A percentile compares a stretch with the other conserved stretches of the same genome.
Evolutionary conservation across 257 asterid genomes (phyloP).

Genomic region (Solanum ossicruentum): DNA sequence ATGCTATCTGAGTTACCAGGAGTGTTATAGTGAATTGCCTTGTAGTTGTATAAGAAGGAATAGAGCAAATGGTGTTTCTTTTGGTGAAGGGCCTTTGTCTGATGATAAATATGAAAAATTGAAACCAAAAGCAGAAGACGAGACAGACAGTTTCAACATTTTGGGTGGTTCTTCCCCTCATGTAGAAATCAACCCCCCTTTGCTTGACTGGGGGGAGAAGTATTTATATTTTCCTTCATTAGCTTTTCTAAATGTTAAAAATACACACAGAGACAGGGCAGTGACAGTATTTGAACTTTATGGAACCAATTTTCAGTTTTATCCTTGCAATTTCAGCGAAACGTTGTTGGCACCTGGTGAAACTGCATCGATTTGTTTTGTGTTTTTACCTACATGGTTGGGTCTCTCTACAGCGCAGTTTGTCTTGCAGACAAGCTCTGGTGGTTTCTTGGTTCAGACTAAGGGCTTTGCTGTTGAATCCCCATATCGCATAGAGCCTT

Average conservation of each 20-base stretch:
- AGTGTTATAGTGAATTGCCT: conserved; percentile 16
- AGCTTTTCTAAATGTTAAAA: conserved; percentile 45
- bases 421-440: conserved; percentile 75
- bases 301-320: conserved; percentile 68
- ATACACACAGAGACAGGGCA: conserved; percentile 28
- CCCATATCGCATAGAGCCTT: conserved; percentile 45
- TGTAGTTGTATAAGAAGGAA: conserved; percentile 4
- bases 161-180: conserved; percentile 23
- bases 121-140: conserved; percentile 13
- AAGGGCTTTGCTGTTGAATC: conserved; percentile 67
- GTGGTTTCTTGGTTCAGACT: conserved; percentile 73
- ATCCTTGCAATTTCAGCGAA: conserved; percentile 63
- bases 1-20: conserved; percentile 29
- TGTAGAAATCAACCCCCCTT: conserved; percentile 49
- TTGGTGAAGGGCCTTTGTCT: conserved; percentile 19
- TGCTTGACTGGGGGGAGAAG: conserved; percentile 68
- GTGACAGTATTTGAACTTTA: conserved; percentile 45
- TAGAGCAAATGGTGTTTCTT: conserved; percentile 13
- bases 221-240: conserved; percentile 42
- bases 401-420: conserved; percentile 56
- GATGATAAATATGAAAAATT: conserved; percentile 7
- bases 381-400: conserved; percentile 44
- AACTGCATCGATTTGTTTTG: conserved; percentile 44
- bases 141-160: conserved; percentile 12
- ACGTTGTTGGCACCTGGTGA: conserved; percentile 62